Evolutionary conservation across 805 yeast genomes (phyloP), one percentile per base, ranked within the genome.

Genomic region (Ogataea zsoltii): DNA sequence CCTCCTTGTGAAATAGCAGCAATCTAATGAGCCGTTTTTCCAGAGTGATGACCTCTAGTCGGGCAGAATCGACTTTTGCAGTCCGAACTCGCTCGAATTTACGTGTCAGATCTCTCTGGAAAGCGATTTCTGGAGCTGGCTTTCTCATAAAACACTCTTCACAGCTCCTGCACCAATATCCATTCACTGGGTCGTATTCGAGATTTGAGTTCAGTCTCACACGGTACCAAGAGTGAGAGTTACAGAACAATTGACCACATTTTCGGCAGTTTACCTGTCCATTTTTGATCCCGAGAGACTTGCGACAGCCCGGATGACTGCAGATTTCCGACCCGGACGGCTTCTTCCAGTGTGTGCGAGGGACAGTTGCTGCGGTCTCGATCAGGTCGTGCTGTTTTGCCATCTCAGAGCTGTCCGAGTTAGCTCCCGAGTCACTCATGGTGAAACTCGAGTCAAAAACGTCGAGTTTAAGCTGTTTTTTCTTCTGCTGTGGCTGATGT

Each of bases 151-250:
- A 87, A 59, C 97, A 90, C 0, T 51, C 52, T 33, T 71, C 67
- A 61, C 97, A 90, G 51, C 88, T 83, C 26, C 83, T 69, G 42
- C 80, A 68, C 92, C 91, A 85, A n/a, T 70, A 62, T 0, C 94
- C 92, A 41, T 62, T 51, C 0, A 49, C 14, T 0, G 77, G 68
- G 46, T 75, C 78, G 49, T 77, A 76, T 9, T 68, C 53, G 0
- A 84, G 80, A 2, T 66, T 55, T n/a, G 62, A 55, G 48, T 76
- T 64, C 14, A 89, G 65, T 55, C 74, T 77, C 36, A 80, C 72
- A 42, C 74, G 69, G 54, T 71, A 81, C 41, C 67, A 60, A 3
- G 89, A 71, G 65, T 90, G 96, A 23, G 61, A 63, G 48, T 75
- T 75, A 61, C 97, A 89, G 58, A 66, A 88, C 14, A 89, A 61